Evolutionary conservation across 2,329 filamentous ascomycete species (phyloP), one percentile per base, ranked within the genome.

Genomic region (Endothia cerciana): DNA sequence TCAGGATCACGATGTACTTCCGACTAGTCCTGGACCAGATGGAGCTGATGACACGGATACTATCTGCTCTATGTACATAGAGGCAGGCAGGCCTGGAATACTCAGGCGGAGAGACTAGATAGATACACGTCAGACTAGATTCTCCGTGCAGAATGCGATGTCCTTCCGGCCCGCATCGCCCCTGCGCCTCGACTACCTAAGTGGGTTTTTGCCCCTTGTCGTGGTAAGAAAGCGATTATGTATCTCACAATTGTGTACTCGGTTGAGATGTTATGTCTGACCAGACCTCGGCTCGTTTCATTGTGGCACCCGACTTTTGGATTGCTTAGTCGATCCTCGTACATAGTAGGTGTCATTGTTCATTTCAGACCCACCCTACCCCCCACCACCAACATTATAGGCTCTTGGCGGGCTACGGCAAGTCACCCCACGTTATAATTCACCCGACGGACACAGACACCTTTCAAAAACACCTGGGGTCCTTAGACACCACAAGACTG

Each of bases 11-110:
- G 49, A 53, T 55, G n/a, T 55, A 28, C 19, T n/a, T 30, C 51
- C 10, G 51, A 36, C 51, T 55, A 55, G 51, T 55, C 30, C 28
- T 55, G 30, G 51, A 55, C 19, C 17, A 28, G 51, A 55, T 36
- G 17, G 28, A 36, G 17, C 30, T 55, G 28, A 33, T 19, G 17
- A 33, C 51, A 3, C n/a, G 51, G 51, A 51, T 51, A 51, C 47
- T 13, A 36, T 36, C 33, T 10, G 33, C 33, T 6, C 33, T 36
- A 36, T 36, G 33, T 36, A n/a, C n/a, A n/a, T n/a, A n/a, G n/a
- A n/a, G 33, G 10, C 33, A 10, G 10, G 33, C 33, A 36, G 10
- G 10, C 10, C 33, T 10, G 33, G 33, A 36, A 36, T 36, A 10
- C 33, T 36, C 33, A 36, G 33, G 10, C 10, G 6, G 33, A 36